phyloP scores from a whole-genome alignment of 1,284 basidiomycete genomes.

The Hemileia vastatrix region DNA sequence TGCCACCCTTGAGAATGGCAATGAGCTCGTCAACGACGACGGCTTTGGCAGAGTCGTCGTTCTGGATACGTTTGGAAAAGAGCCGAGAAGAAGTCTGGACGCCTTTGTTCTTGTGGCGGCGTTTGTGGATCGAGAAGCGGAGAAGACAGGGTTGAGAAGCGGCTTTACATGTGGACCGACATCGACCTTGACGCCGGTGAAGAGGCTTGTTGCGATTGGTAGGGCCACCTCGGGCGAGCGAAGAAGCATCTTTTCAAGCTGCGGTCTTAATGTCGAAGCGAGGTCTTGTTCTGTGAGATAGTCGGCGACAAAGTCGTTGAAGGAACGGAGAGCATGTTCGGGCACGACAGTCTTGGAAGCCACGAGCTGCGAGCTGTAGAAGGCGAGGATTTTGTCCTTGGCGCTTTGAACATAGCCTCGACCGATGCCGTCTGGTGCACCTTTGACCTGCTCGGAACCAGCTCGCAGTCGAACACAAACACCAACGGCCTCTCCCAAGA shows the following conservation, averaged over 20 bases:
- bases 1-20: constrained; percentile 62
- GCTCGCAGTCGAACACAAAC: constrained; percentile 31
- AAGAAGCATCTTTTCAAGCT: constrained; percentile 47
- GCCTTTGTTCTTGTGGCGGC: constrained; percentile 55
- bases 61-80: constrained; percentile 47
- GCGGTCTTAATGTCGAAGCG: constrained; percentile 53
- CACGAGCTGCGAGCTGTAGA: constrained; percentile 27
- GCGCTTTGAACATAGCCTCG: constrained; percentile 22
- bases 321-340: constrained; percentile 27
- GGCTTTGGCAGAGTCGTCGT: constrained; percentile 12
- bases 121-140: constrained; percentile 67
- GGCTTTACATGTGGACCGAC: too few relatives aligned
- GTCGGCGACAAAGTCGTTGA: constrained; percentile 53
- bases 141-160: constrained; percentile 58
- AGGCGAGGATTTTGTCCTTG: constrained; percentile 26
- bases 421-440: constrained; percentile 29
- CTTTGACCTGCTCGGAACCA: constrained; percentile 31
- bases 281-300: constrained; percentile 53
- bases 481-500: constrained; percentile 33
- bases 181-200: constrained; percentile 45
- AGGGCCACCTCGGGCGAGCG: constrained; percentile 38
- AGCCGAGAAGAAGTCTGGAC: constrained; percentile 54
- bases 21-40: constrained; percentile 53
- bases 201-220: constrained; percentile 27
- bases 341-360: constrained; percentile 28